phyloP scores from a whole-genome alignment of 1,284 basidiomycete genomes.

The Ceratobasidium sp. region DNA sequence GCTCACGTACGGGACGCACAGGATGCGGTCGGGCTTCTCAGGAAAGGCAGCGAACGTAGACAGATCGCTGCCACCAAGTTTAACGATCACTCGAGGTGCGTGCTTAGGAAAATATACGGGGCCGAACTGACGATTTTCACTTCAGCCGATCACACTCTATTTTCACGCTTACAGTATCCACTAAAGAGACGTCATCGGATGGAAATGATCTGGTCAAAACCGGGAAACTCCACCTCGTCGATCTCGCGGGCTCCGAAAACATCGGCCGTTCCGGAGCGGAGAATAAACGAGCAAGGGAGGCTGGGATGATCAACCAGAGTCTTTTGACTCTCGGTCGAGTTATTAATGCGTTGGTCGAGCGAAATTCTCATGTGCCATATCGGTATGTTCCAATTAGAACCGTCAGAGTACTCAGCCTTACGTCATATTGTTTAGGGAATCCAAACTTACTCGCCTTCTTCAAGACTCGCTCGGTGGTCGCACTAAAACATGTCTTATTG shows the following conservation, averaged over 20 bases:
- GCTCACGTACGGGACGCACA: conserved; percentile 84
- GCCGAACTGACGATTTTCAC: background rate
- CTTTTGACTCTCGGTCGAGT: conserved; percentile 95
- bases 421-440: conserved; percentile 67
- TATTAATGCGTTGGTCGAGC: conserved; percentile 97
- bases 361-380: conserved; percentile 92
- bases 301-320: conserved; percentile 99
- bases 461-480: conserved; percentile 99
- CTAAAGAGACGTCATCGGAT: conserved; percentile 79
- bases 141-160: conserved; percentile 93
- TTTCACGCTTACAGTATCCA: conserved; percentile 96
- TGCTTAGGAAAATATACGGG: background rate
- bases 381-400: conserved; percentile 63
- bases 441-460: conserved; percentile 94
- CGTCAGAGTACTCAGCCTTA: background rate
- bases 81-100: conserved; percentile 90
- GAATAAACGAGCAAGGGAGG: conserved; percentile 94
- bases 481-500: conserved; percentile 98
- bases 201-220: conserved; percentile 93
- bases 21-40: conserved; percentile 87
- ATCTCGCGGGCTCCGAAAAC: conserved; percentile 97
- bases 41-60: conserved; percentile 89
- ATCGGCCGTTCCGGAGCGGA: conserved; percentile 97
- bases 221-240: conserved; percentile 97
- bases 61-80: conserved; percentile 98